Conservation (phyloP, 768 basidiomycete species). For the Lentinula lateritia region DNA sequence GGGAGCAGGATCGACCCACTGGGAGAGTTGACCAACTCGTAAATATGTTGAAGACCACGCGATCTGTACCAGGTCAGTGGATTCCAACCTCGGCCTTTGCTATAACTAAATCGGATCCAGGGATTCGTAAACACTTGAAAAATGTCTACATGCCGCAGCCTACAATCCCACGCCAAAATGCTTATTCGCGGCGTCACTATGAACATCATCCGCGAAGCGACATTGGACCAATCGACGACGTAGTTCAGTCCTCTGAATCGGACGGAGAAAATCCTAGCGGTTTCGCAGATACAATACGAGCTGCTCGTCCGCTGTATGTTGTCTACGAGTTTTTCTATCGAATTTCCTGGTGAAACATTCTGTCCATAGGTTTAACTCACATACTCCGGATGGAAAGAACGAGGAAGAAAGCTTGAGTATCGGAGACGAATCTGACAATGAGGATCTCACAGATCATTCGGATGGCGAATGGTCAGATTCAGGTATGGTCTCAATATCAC, state of each 20-base stretch:
- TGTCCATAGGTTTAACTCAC: neutral
- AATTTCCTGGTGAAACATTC: neutral
- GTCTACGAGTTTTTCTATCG: neutral
- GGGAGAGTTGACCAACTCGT: slow-evolving; percentile 57
- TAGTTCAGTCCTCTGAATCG: slow-evolving; percentile 49
- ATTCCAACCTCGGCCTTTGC: neutral
- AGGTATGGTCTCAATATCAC: slow-evolving; percentile 24
- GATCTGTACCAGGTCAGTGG: neutral
- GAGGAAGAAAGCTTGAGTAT: slow-evolving; percentile 52
- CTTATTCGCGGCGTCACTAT: neutral
- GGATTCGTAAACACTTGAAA: slow-evolving; percentile 29
- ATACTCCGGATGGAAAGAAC: slow-evolving; percentile 21
- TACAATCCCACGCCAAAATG: neutral
- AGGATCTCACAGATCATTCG: slow-evolving; percentile 56
- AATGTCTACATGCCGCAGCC: slow-evolving; percentile 42
- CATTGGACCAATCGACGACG: slow-evolving; percentile 6
- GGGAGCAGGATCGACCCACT: slow-evolving; percentile 65
- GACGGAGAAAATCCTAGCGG: slow-evolving; percentile 47
- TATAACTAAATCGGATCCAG: neutral
- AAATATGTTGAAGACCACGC: slow-evolving; percentile 5
- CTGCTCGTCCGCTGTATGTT: slow-evolving; percentile 63
- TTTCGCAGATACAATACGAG: slow-evolving; percentile 61
- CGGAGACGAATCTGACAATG: slow-evolving; percentile 77
- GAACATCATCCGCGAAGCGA: slow-evolving; percentile 7
- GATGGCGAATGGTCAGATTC: slow-evolving; percentile 45